These are phyloP conservation scores for Mycena epipterygia DNA, from an alignment of 768 basidiomycete genomes.

Conservation along the genomic window DNA sequence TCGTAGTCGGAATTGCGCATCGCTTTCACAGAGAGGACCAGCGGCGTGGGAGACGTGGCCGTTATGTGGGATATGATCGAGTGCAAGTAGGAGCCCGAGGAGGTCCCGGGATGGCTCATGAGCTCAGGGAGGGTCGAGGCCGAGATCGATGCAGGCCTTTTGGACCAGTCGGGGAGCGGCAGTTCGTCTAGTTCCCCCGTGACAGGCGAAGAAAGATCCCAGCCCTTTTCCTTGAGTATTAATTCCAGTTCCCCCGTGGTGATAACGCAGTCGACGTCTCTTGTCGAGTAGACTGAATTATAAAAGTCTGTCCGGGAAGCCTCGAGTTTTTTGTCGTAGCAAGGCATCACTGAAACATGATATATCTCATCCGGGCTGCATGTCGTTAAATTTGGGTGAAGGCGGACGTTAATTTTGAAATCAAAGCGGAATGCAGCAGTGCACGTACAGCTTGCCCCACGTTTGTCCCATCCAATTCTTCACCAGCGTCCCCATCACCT, in stretches of 20 bases:
- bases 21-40: constrained; percentile 66
- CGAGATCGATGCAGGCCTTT: constrained; percentile 21
- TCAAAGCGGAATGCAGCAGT: constrained; percentile 1
- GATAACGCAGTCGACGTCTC: constrained; percentile 97
- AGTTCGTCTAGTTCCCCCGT: constrained; percentile 61
- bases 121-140: constrained; percentile 73
- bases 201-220: constrained; percentile 77
- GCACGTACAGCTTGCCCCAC: constrained; percentile 81
- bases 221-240: constrained; percentile 85
- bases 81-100: constrained; percentile 94
- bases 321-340: constrained; percentile 99
- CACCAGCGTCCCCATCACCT: constrained; percentile 93
- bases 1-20: constrained; percentile 85
- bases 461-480: constrained; percentile 86
- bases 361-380: constrained; percentile 89
- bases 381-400: constrained; percentile 5
- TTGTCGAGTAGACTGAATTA: constrained; percentile 81
- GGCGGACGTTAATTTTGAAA: constrained; percentile 6
- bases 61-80: constrained; percentile 75
- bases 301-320: constrained; percentile 96
- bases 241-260: constrained; percentile 95
- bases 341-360: constrained; percentile 98
- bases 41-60: constrained; percentile 55
- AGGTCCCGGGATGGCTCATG: constrained; percentile 83
- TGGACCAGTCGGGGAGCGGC: constrained; percentile 27